Evolutionary conservation across 129 eudicot species (phyloP).

Genomic region (Flaveria sonorensis): DNA sequence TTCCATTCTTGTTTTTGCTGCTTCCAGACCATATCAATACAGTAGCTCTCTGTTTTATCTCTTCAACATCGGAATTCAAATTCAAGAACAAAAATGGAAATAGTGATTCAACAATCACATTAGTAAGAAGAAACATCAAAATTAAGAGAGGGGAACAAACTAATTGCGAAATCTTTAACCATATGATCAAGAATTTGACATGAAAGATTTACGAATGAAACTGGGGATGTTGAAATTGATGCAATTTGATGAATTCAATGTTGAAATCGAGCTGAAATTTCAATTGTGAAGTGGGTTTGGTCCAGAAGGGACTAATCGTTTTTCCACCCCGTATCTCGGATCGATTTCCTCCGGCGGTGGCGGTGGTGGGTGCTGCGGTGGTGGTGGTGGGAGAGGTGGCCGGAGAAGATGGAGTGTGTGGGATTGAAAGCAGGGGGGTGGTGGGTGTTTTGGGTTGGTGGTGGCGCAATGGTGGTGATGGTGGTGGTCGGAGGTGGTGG

Average conservation of each 20-base stretch:
- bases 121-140: constrained; percentile 9
- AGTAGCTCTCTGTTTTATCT: constrained; percentile 6
- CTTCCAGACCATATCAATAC: constrained; percentile 45
- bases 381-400: constrained; percentile 36
- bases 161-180: constrained; percentile 13
- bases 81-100: constrained; percentile 81
- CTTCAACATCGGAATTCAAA: constrained; percentile 27
- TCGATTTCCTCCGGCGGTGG: constrained; percentile 57
- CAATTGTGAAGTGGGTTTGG: constrained; percentile 97
- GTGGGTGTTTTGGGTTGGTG: constrained; percentile 37
- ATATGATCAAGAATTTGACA: constrained; percentile 25
- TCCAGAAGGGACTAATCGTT: constrained; percentile 90
- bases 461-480: constrained; percentile 31
- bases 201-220: constrained; percentile 6
- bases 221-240: constrained; percentile 19
- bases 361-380: constrained; percentile 35
- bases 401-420: constrained; percentile 43
- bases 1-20: constrained; percentile 80
- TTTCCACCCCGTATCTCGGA: constrained; percentile 81
- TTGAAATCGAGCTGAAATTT: constrained; percentile 14
- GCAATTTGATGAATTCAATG: constrained; percentile 1
- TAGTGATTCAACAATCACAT: constrained; percentile 21
- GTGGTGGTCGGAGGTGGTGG: constrained; percentile 19
- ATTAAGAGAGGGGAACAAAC: neutral
- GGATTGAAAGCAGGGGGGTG: constrained; percentile 34